Percentiles rank a stretch among this genome's conserved stretches.
Conservation (phyloP, 1,284 basidiomycete genomes). For the Anthracocystis setariae region DNA sequence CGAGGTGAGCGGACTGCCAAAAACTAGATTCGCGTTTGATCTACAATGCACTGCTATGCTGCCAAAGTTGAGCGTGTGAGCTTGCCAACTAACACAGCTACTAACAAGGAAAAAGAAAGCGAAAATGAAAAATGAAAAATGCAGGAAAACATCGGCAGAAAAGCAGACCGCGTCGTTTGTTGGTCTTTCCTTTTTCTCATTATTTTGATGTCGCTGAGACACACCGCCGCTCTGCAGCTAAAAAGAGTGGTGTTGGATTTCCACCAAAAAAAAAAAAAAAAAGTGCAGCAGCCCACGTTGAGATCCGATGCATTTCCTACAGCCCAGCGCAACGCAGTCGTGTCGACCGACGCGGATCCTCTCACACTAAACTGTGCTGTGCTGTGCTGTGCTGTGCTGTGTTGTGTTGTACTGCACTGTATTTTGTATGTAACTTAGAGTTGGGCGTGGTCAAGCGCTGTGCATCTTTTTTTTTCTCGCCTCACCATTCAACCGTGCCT, state of each 20-base stretch:
- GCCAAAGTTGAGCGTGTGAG: constrained; percentile 4
- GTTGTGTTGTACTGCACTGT: too few species aligned
- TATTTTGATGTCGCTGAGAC: neutral
- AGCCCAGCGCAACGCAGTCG: constrained; percentile 15
- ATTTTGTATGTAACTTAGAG: neutral
- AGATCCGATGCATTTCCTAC: neutral
- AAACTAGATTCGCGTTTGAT: neutral
- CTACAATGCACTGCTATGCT: neutral
- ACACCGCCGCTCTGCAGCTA: neutral
- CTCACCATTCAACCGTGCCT: constrained; percentile 4
- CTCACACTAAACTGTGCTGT: too few species aligned
- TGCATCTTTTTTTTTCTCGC: constrained; percentile 6
- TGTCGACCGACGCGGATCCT: constrained; percentile 18
- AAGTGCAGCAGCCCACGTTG: too few species aligned
- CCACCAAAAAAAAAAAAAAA: too few species aligned
- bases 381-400: too few species aligned
- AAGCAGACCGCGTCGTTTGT: constrained; percentile 5
- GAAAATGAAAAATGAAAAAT: too few species aligned
- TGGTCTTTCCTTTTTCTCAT: too few species aligned
- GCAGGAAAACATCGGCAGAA: constrained; percentile 4
- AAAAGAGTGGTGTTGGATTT: constrained; percentile 12
- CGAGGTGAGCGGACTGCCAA: constrained; percentile 30
- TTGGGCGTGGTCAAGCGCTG: constrained; percentile 9
- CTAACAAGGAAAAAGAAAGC: neutral
- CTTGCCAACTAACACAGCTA: constrained; percentile 21